Percentiles rank a stretch among this genome's conserved stretches.
Evolutionary conservation across 305 asterid species (phyloP).

Genomic region (Fraxinus xanthoxyloides): DNA sequence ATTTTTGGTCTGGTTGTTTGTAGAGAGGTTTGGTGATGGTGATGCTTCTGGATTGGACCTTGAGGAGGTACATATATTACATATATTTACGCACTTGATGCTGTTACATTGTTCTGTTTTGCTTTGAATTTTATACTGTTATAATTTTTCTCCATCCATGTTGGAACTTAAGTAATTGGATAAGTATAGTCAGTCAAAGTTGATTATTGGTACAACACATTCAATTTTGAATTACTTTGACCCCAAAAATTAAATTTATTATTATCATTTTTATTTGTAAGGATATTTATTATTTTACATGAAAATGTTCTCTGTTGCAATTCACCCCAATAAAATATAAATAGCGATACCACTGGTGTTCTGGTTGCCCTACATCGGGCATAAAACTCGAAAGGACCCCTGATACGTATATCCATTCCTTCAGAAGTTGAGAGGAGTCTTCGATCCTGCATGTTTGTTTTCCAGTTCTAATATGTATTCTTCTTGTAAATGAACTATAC

Average conservation of each 20-base stretch:
- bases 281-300: neutral
- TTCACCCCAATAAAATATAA: neutral
- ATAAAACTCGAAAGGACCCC: neutral
- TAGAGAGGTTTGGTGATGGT: slow-evolving; percentile 99
- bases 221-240: neutral
- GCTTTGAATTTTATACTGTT: slow-evolving; percentile 7
- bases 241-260: neutral
- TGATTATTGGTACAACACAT: neutral
- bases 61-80: slow-evolving; percentile 77
- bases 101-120: neutral
- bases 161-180: neutral
- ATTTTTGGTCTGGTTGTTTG: slow-evolving; percentile 28
- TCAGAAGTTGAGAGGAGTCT: neutral
- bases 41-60: slow-evolving; percentile 92
- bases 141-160: neutral
- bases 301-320: neutral
- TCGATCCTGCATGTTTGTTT: neutral
- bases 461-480: neutral
- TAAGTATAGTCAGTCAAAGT: neutral
- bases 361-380: neutral
- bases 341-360: neutral
- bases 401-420: neutral
- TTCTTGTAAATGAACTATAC: neutral
- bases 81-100: neutral
- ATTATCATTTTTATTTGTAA: neutral